phyloP scores from a whole-genome alignment of 1,139 yeast genomes.

The Geotrichum fermentans region DNA sequence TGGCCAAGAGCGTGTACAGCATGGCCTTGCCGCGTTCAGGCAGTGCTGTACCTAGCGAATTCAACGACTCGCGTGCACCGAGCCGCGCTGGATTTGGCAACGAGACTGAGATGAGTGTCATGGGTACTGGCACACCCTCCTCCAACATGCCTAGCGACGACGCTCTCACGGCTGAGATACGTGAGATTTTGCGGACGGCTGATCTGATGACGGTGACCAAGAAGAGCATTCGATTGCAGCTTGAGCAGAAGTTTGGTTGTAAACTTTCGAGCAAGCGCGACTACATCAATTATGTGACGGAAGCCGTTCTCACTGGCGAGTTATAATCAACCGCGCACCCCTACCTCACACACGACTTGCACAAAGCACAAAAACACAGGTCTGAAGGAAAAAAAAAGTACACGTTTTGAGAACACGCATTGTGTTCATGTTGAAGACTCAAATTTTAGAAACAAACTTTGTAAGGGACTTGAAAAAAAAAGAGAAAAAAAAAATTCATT shows the following conservation, averaged over 20 bases:
- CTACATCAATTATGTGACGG: conserved; percentile 40
- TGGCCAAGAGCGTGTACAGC: conserved; percentile 20
- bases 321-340: too few species aligned
- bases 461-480: too few species aligned
- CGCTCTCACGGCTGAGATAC: conserved; percentile 37
- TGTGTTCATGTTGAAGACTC: too few species aligned
- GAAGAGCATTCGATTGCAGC: conserved; percentile 37
- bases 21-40: conserved; percentile 8
- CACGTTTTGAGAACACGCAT: too few species aligned
- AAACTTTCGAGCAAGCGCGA: conserved; percentile 37
- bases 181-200: conserved; percentile 38
- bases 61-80: conserved; percentile 4
- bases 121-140: conserved; percentile 23
- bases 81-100: conserved; percentile 1
- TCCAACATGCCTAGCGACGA: conserved; percentile 35
- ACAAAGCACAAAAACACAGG: too few species aligned
- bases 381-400: too few species aligned
- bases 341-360: too few species aligned
- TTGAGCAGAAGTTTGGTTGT: conserved; percentile 38
- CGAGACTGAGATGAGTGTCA: conserved; percentile 28
- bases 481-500: too few species aligned
- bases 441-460: too few species aligned
- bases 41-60: not conserved
- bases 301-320: conserved; percentile 41
- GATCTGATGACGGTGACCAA: conserved; percentile 41